Evolutionary conservation across 1,284 basidiomycete species (phyloP).

Genomic region (Apiotrichum montevideense): DNA sequence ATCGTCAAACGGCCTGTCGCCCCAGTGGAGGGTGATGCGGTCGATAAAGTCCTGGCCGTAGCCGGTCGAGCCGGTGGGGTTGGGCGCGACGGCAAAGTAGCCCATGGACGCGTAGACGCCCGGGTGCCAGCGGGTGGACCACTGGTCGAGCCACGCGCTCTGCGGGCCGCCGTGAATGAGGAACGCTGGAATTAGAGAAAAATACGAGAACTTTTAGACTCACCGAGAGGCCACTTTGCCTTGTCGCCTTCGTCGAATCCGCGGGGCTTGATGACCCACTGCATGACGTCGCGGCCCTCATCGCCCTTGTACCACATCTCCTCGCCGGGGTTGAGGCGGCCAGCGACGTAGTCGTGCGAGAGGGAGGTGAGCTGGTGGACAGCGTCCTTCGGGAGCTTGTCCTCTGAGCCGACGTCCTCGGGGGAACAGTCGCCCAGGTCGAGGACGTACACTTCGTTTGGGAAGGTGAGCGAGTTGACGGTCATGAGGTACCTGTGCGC

Average conservation of each 20-base stretch:
- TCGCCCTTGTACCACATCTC: slow-evolving; percentile 83
- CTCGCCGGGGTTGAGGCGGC: slow-evolving; percentile 59
- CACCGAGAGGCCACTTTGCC: slow-evolving; percentile 58
- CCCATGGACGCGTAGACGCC: slow-evolving; percentile 54
- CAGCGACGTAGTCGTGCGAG: slow-evolving; percentile 35
- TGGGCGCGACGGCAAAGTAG: slow-evolving; percentile 75
- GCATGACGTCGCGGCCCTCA: slow-evolving; percentile 62
- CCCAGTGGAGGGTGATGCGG: slow-evolving; percentile 50
- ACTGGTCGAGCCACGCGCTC: slow-evolving; percentile 72
- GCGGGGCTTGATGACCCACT: slow-evolving; percentile 71
- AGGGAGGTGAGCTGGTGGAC: slow-evolving; percentile 58
- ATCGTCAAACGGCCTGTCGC: slow-evolving; percentile 64
- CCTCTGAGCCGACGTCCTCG: slow-evolving; percentile 33
- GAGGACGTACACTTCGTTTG: slow-evolving; percentile 26
- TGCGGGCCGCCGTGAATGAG: slow-evolving; percentile 47
- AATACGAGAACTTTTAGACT: not conserved
- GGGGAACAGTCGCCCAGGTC: slow-evolving; percentile 29
- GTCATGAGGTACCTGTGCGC: slow-evolving; percentile 18
- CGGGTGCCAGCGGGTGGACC: slow-evolving; percentile 83
- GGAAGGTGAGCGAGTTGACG: slow-evolving; percentile 19
- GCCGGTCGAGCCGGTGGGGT: slow-evolving; percentile 80
- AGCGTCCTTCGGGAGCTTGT: slow-evolving; percentile 47
- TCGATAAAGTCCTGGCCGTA: slow-evolving; percentile 86
- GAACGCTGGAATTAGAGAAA: slow-evolving; percentile 25
- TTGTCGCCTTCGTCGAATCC: slow-evolving; percentile 59